These are phyloP conservation scores for Omphalotus guepiniiformis DNA, from an alignment of 768 basidiomycete genomes.

Conservation along the genomic window DNA sequence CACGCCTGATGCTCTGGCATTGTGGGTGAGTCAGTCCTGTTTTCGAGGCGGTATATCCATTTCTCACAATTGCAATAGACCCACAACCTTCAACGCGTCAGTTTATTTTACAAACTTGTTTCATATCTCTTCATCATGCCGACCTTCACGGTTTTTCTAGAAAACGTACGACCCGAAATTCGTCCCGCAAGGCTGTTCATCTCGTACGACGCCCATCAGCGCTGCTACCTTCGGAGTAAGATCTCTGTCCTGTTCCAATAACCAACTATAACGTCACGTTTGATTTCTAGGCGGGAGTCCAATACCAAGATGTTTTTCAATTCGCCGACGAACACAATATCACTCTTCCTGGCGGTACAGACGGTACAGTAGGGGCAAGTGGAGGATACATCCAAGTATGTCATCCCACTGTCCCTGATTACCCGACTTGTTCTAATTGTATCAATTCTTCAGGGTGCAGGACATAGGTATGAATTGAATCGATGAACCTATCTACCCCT, in stretches of 20 bases:
- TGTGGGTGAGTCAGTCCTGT: slow-evolving; percentile 19
- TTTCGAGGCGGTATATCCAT: no score
- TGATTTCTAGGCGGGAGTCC: slow-evolving; percentile 25
- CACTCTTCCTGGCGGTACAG: slow-evolving; percentile 30
- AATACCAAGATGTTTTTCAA: slow-evolving; percentile 25
- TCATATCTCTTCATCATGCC: slow-evolving; percentile 1
- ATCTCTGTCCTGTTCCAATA: neutral
- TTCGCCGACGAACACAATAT: slow-evolving; percentile 32
- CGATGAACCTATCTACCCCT: neutral
- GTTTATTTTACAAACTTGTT: neutral
- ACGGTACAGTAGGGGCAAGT: slow-evolving; percentile 24
- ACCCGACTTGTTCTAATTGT: no score
- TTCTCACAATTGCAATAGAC: neutral
- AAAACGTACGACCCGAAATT: no score
- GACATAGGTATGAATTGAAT: neutral
- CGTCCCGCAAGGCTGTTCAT: no score
- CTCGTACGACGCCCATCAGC: no score
- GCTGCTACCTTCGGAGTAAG: no score
- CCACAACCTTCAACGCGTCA: slow-evolving; percentile 7
- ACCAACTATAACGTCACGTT: neutral
- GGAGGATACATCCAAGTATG: slow-evolving; percentile 29
- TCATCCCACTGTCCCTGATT: no score
- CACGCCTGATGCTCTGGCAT: slow-evolving; percentile 18
- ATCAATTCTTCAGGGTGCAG: no score
- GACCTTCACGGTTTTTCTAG: slow-evolving; percentile 23